Evolutionary conservation across 1,284 basidiomycete species (phyloP).

Genomic region (Cryptococcus sp.): DNA sequence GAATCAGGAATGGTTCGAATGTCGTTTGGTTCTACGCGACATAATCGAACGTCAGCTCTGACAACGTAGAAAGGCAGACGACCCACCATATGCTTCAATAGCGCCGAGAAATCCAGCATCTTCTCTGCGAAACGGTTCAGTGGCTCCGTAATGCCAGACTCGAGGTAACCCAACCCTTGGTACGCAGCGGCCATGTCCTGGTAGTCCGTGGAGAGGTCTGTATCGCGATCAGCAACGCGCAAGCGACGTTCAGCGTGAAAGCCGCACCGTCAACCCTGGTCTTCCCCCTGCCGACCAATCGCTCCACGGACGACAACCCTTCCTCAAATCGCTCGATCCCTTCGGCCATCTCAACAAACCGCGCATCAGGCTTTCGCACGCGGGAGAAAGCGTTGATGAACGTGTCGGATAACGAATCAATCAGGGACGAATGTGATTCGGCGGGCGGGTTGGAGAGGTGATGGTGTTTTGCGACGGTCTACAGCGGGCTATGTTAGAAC

Average conservation of each 20-base stretch:
- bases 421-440: conserved; percentile 74
- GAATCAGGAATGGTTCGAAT: conserved; percentile 81
- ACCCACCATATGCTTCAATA: conserved; percentile 76
- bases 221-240: conserved; percentile 28
- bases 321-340: conserved; percentile 94
- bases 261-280: conserved; percentile 84
- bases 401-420: conserved; percentile 93
- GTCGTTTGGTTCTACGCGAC: conserved; percentile 71
- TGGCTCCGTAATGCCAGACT: conserved; percentile 96
- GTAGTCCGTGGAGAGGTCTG: conserved; percentile 93
- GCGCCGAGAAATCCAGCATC: conserved; percentile 84
- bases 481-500: background rate
- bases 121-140: conserved; percentile 95
- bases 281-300: conserved; percentile 72
- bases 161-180: conserved; percentile 94
- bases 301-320: conserved; percentile 75
- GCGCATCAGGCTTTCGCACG: conserved; percentile 93
- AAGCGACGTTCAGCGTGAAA: conserved; percentile 24
- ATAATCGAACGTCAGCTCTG: background rate
- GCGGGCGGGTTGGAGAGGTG: conserved; percentile 85
- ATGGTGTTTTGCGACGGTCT: conserved; percentile 95
- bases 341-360: conserved; percentile 89
- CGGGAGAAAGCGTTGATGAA: conserved; percentile 87
- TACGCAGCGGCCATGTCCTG: conserved; percentile 93
- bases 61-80: background rate